Percentiles rank a stretch among this genome's conserved stretches.
Evolutionary conservation across 2,329 filamentous ascomycete genomes (phyloP).

Genomic region (Claviceps purpurea): DNA sequence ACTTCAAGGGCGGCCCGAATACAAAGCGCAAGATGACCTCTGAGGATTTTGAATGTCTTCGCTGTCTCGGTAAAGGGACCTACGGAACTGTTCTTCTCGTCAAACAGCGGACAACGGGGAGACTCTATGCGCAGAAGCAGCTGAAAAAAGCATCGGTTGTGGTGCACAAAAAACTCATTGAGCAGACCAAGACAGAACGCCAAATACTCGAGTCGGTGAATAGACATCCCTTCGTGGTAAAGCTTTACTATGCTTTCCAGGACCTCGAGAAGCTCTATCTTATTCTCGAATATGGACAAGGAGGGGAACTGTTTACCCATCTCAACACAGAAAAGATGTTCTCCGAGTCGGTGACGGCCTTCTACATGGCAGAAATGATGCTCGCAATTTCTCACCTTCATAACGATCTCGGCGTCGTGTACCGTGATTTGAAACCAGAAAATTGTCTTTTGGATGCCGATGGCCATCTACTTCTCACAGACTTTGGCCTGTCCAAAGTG

Average conservation of each 20-base stretch:
- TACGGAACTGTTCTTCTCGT: constrained; percentile 93
- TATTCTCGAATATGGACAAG: constrained; percentile 94
- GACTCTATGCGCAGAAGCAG: constrained; percentile 93
- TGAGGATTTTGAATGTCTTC: constrained; percentile 77
- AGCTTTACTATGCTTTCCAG: constrained; percentile 96
- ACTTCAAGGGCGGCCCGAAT: constrained; percentile 40
- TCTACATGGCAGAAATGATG: constrained; percentile 98
- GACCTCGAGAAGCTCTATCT: constrained; percentile 95
- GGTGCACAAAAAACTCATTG: constrained; percentile 88
- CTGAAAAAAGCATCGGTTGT: constrained; percentile 94
- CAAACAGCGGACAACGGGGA: constrained; percentile 74
- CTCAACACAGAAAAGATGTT: constrained; percentile 93
- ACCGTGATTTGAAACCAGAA: constrained; percentile 93
- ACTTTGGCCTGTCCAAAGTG: constrained; percentile 95
- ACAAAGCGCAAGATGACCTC: constrained; percentile 73
- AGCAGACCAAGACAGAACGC: constrained; percentile 95
- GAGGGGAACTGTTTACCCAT: constrained; percentile 94
- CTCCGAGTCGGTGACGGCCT: constrained; percentile 72
- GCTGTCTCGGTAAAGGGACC: constrained; percentile 89
- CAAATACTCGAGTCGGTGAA: constrained; percentile 92
- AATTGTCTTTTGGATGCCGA: constrained; percentile 89
- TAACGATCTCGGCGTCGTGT: constrained; percentile 82
- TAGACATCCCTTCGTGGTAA: constrained; percentile 93
- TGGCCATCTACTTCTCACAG: constrained; percentile 85
- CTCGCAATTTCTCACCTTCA: constrained; percentile 89